These are phyloP conservation scores for Stagonosporopsis chrysanthemi DNA, from an alignment of 2,329 filamentous ascomycete species.

Conservation along the genomic window DNA sequence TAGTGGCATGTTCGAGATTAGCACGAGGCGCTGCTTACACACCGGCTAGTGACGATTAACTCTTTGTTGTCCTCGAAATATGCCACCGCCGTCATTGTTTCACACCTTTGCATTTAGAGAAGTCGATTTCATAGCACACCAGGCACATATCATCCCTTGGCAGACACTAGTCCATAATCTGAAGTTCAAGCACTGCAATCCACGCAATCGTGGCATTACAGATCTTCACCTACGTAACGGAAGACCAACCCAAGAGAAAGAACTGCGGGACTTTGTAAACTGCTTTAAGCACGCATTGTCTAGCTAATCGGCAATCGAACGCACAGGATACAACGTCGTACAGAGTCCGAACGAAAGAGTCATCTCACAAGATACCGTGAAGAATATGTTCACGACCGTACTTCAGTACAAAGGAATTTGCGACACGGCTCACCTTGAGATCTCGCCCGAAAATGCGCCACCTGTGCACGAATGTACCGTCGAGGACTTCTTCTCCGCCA, in stretches of 20 bases:
- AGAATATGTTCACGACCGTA: not conserved
- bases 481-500: not conserved
- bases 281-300: not conserved
- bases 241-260: not conserved
- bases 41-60: not conserved
- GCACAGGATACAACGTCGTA: not conserved
- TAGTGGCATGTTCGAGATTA: not conserved
- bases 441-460: not conserved
- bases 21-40: not conserved
- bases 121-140: constrained; percentile 14
- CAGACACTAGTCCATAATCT: constrained; percentile 1
- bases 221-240: constrained; percentile 2
- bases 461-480: constrained; percentile 1
- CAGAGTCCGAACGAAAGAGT: not conserved
- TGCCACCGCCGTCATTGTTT: not conserved
- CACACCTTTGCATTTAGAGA: not conserved
- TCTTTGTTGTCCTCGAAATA: not conserved
- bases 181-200: constrained; percentile 3
- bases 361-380: not conserved
- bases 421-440: too few relatives aligned
- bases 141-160: constrained; percentile 1
- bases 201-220: constrained; percentile 4
- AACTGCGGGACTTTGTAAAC: not conserved
- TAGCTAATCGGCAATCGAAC: not conserved
- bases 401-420: not conserved